These are phyloP conservation scores for Eimeria necatrix DNA, from an alignment of 169 alveolate genomes.

Conservation along the genomic window DNA sequence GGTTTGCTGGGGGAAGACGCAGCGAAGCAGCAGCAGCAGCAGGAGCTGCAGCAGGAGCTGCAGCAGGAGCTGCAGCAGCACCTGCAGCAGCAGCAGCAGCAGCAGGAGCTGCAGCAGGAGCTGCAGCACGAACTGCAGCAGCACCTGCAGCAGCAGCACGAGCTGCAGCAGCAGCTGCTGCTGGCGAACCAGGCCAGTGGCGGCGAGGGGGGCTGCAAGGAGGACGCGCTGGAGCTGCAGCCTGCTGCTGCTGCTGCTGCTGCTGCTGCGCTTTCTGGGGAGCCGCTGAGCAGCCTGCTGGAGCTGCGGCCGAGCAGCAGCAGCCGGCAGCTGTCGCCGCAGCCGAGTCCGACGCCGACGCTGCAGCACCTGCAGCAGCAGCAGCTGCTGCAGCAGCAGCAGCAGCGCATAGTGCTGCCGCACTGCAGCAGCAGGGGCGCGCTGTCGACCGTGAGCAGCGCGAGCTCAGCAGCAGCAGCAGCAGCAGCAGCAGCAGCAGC, in stretches of 20 bases:
- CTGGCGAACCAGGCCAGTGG: too few species aligned
- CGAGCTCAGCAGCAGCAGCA: background rate
- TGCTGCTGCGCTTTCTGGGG: background rate
- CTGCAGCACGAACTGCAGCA: too few species aligned
- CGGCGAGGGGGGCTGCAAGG: background rate
- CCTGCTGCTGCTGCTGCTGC: background rate
- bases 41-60: slow-evolving; percentile 36
- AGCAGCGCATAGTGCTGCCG: background rate
- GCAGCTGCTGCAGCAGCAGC: background rate
- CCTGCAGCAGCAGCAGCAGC: background rate
- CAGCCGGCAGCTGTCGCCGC: background rate
- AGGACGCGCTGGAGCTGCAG: background rate
- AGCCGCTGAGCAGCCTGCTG: background rate
- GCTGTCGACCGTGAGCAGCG: background rate
- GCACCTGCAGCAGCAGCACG: slow-evolving; percentile 7
- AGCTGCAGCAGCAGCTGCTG: slow-evolving; percentile 23
- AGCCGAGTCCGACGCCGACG: background rate
- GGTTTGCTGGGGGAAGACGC: background rate
- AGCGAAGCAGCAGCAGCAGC: background rate
- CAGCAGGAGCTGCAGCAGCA: background rate
- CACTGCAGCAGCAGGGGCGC: background rate
- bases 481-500: background rate
- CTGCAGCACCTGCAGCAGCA: slow-evolving; percentile 7
- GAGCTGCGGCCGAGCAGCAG: slow-evolving; percentile 33
- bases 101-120: background rate